Evolutionary conservation across 192 early-diverging fungal genomes (phyloP), one percentile per base, ranked within the genome.

Genomic region (Backusella macrospora): DNA sequence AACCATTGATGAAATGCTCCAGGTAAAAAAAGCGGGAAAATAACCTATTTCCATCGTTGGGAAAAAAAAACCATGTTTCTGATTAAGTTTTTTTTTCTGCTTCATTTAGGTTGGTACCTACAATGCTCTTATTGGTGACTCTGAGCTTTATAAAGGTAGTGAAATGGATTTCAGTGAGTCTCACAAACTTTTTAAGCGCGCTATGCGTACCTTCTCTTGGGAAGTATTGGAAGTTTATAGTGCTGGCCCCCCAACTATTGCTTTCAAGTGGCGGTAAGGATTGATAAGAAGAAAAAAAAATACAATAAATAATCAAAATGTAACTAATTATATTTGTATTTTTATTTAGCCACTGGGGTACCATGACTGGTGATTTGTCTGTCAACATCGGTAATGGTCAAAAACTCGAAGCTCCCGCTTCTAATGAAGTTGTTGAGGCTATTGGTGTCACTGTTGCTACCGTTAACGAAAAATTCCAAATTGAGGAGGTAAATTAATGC

Each of bases 111-210:
- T 84, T 46, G 82, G 82, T 44, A 84, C 82, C 29, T 84, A 84
- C 66, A 84, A 84, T 46, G 82, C 82, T 59, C 73, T 84, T 26
- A 73, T 84, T 65, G 82, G 82, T 59, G 82, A 84, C 65, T 79
- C 75, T 21, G 77, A 84, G 14, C 71, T 77, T n/a, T 84, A 84
- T 69, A 77, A 75, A 37, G 78, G 80, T 23, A 84, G 78, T 67
- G 75, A 81, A 40, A 72, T 64, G 48, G 80, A 78, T 16, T 84
- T 84, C 37, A 74, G 73, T 21, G 82, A 84, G 23, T 84, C 82
- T 29, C 82, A 84, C 70, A 75, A 77, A 42, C 55, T 78, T n/a
- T 84, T 84, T 73, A 81, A 80, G 70, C 78, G 75, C 26, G 66
- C 77, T 21, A 47, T 84, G 16, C 65, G 80, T 7, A 70, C 77